Evolutionary conservation across 2,329 filamentous ascomycete species (phyloP), one percentile per base, ranked within the genome.

Genomic region (Plenodomus tracheiphilus): DNA sequence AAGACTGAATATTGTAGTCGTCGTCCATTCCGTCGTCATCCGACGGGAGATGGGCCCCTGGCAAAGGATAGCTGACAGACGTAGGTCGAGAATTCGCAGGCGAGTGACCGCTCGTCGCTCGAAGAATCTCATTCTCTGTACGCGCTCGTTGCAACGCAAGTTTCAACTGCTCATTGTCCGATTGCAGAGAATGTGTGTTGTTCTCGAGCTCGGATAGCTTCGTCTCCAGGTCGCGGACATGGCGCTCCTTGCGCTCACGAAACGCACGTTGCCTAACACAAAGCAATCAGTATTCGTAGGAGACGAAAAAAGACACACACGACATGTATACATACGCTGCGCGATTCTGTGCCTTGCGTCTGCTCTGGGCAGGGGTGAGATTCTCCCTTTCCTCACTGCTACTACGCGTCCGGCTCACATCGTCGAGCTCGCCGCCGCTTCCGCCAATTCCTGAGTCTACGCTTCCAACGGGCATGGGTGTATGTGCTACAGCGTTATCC

Each of bases 91-190:
- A 77, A 71, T 30, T 77, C 72, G 46, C 70, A 72, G 64, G 73
- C 65, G 66, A 66, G 10, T 60, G 59, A 18, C 70, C 77, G 6
- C 86, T 85, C 1, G 91, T 96, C 5, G 91, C 91, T 39, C 91
- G 87, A 30, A 97, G 78, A 45, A 97, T 92, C 74, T 97, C 89
- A 70, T 97, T 97, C 70, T 97, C 92, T 8, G 91, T 96, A 52
- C 85, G 86, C 44, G 89, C 85, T 66, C 89, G 88, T 58, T 94
- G 89, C 21, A 97, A 79, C 64, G 95, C 87, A 17, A 88, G 84
- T 74, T 90, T 93, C 21, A 97, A 78, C 28, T 87, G 85, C 71
- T 96, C 89, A 68, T 97, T 97, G 71, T 97, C 92, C 38, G 86
- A 84, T 35, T 86, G 82, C 0, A 94, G 82, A 28, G 83, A 81